A percentile compares a stretch with the other conserved stretches of the same genome.
These are phyloP conservation scores for Hyaloscypha finlandica DNA, from an alignment of 495 filamentous ascomycete genomes.

Conservation along the genomic window DNA sequence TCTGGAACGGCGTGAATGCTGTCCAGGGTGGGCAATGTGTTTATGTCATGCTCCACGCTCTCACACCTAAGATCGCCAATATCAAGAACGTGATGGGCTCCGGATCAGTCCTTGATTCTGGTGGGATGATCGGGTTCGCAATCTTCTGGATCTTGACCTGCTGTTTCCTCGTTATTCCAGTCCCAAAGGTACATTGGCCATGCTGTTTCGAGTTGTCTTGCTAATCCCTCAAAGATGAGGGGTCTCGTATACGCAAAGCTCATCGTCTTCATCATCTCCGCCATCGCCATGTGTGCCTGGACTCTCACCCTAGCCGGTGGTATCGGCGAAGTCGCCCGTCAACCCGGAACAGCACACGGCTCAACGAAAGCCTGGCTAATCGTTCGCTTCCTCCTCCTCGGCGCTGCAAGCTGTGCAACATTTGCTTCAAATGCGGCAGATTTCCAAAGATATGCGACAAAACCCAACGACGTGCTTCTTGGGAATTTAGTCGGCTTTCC, in stretches of 20 bases:
- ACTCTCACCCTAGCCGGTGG: slow-evolving; percentile 36
- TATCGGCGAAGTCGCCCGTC: slow-evolving; percentile 29
- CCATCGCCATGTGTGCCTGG: slow-evolving; percentile 41
- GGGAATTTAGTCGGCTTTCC: slow-evolving; percentile 42
- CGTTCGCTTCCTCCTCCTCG: slow-evolving; percentile 40
- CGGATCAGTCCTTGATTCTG: slow-evolving; percentile 39
- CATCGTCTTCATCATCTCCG: slow-evolving; percentile 36
- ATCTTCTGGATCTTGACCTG: slow-evolving; percentile 41
- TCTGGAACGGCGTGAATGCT: slow-evolving; percentile 43
- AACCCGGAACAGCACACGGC: slow-evolving; percentile 36
- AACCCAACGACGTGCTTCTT: slow-evolving; percentile 39
- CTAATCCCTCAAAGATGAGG: slow-evolving; percentile 31
- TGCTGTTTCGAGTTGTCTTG: not conserved
- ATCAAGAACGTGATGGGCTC: slow-evolving; percentile 39
- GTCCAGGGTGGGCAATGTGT: slow-evolving; percentile 44
- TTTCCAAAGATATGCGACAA: slow-evolving; percentile 40
- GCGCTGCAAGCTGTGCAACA: slow-evolving; percentile 40
- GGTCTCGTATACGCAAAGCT: slow-evolving; percentile 41
- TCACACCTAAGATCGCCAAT: slow-evolving; percentile 39
- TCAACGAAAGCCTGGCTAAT: slow-evolving; percentile 37
- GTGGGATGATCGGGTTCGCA: slow-evolving; percentile 42
- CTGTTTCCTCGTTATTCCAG: slow-evolving; percentile 39
- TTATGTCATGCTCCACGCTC: slow-evolving; percentile 42
- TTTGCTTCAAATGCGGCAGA: slow-evolving; percentile 44
- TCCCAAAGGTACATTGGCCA: slow-evolving; percentile 32